Percentiles rank a stretch among this genome's conserved stretches.
phyloP scores from a whole-genome alignment of 768 basidiomycete species.

The Calocybe indica region DNA sequence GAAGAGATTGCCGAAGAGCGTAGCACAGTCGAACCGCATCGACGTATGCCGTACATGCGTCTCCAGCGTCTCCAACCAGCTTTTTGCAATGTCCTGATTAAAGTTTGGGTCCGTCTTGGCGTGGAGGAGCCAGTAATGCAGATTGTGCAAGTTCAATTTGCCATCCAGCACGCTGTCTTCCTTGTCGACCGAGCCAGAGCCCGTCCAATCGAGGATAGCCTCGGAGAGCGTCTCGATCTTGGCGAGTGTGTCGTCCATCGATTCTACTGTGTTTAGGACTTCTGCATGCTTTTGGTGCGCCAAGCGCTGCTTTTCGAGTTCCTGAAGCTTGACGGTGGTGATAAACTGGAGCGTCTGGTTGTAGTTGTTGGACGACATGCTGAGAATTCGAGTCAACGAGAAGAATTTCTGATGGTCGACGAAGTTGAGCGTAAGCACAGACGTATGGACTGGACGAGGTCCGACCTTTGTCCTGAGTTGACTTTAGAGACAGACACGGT shows the following conservation, averaged over 20 bases:
- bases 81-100: constrained; percentile 23
- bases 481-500: too few species aligned
- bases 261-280: constrained; percentile 18
- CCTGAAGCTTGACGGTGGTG: constrained; percentile 36
- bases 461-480: too few species aligned
- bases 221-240: constrained; percentile 29
- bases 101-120: constrained; percentile 36
- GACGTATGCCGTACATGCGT: constrained; percentile 30
- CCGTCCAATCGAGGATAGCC: constrained; percentile 28
- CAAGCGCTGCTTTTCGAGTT: constrained; percentile 33
- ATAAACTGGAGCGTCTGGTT: constrained; percentile 36
- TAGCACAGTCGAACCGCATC: constrained; percentile 33
- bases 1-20: constrained; percentile 34
- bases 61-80: constrained; percentile 31
- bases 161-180: constrained; percentile 10
- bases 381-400: too few species aligned
- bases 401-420: too few species aligned
- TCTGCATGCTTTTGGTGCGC: constrained; percentile 28
- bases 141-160: constrained; percentile 21
- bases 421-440: too few species aligned
- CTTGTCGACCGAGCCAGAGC: constrained; percentile 19
- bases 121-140: constrained; percentile 32
- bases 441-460: too few species aligned
- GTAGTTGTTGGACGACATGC: constrained; percentile 17
- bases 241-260: constrained; percentile 15